A percentile compares a stretch with the other conserved stretches of the same genome.
Evolutionary conservation across 345 rosid species (phyloP).

Genomic region (Citrus australasica): DNA sequence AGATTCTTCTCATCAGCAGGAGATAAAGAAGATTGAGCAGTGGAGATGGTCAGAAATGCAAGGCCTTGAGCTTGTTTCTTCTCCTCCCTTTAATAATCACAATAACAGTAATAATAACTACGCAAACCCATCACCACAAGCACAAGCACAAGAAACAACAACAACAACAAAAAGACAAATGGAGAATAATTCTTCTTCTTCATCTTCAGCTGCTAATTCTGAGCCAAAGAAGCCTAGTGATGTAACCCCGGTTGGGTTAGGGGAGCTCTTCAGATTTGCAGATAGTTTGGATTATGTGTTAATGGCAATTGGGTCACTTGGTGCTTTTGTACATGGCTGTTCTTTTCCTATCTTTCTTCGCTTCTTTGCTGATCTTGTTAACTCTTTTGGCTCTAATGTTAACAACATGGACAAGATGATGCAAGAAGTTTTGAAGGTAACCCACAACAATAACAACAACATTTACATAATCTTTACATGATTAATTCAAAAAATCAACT

Average conservation of each 20-base stretch:
- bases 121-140: constrained; percentile 26
- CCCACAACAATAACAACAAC: neutral
- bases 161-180: constrained; percentile 29
- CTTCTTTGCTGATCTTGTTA: constrained; percentile 98
- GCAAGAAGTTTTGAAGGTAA: constrained; percentile 95
- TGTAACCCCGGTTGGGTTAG: constrained; percentile 59
- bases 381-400: constrained; percentile 95
- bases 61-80: constrained; percentile 86
- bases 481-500: no score
- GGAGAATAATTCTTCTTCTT: constrained; percentile 34
- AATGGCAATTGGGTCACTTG: constrained; percentile 96
- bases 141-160: constrained; percentile 12
- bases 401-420: constrained; percentile 89
- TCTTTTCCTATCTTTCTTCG: constrained; percentile 90
- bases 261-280: constrained; percentile 92
- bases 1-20: constrained; percentile 44
- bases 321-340: constrained; percentile 94
- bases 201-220: constrained; percentile 4
- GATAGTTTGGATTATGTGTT: constrained; percentile 86
- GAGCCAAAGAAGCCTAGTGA: constrained; percentile 51
- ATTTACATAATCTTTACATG: neutral
- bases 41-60: constrained; percentile 99
- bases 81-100: constrained; percentile 25
- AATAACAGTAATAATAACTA: constrained; percentile 25
- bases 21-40: constrained; percentile 70